A percentile compares a stretch with the other conserved stretches of the same genome.
Evolutionary conservation across 805 yeast species (phyloP).

Genomic region (Candida lessepsii): DNA sequence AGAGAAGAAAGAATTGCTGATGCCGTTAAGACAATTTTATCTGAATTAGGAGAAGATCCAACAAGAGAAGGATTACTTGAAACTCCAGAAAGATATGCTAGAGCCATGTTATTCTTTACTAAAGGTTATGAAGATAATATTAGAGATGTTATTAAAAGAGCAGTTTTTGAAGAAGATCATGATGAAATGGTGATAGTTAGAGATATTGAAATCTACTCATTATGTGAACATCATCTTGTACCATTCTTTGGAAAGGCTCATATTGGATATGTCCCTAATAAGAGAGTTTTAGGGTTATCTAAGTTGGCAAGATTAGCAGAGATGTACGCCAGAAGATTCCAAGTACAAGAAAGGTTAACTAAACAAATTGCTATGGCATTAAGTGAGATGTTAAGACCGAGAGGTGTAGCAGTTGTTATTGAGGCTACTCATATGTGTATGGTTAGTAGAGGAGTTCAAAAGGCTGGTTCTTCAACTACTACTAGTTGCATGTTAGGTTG

Average conservation of each 20-base stretch:
- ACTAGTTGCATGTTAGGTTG: constrained; percentile 98
- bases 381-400: constrained; percentile 84
- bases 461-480: constrained; percentile 88
- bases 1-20: constrained; percentile 77
- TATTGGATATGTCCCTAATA: constrained; percentile 96
- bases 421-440: constrained; percentile 99
- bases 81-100: constrained; percentile 94
- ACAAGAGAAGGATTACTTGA: constrained; percentile 85
- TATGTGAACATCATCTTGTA: constrained; percentile 97
- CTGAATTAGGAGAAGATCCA: constrained; percentile 89
- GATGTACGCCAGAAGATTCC: constrained; percentile 92
- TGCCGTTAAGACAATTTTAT: constrained; percentile 75
- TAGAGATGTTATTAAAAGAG: constrained; percentile 86
- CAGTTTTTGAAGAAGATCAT: constrained; percentile 96
- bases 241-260: constrained; percentile 97
- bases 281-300: constrained; percentile 86
- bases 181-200: constrained; percentile 98
- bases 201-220: constrained; percentile 86
- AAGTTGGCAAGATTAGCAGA: constrained; percentile 95
- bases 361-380: constrained; percentile 97
- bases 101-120: constrained; percentile 94
- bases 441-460: constrained; percentile 97
- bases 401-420: constrained; percentile 97
- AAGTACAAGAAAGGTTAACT: constrained; percentile 96
- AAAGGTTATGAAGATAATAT: constrained; percentile 96